A percentile compares a stretch with the other conserved stretches of the same genome.
phyloP scores from a whole-genome alignment of 805 yeast genomes.

The Metschnikowia lunata region DNA sequence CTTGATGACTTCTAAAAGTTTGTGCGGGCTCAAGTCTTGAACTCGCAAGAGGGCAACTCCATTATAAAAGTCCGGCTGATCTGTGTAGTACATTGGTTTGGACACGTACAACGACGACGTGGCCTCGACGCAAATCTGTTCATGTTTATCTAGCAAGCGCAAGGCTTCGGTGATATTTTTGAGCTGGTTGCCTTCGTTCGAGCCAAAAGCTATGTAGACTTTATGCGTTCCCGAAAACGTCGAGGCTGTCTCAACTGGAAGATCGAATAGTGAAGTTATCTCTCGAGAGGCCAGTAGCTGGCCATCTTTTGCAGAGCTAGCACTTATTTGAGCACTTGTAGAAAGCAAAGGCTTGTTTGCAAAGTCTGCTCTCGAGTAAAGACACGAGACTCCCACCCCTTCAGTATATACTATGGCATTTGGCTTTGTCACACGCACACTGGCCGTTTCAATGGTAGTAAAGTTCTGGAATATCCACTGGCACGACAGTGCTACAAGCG shows the following conservation, averaged over 20 bases:
- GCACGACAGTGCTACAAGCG: slow-evolving; percentile 71
- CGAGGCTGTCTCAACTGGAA: slow-evolving; percentile 23
- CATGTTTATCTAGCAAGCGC: slow-evolving; percentile 35
- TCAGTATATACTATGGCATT: slow-evolving; percentile 83
- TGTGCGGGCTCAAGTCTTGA: slow-evolving; percentile 51
- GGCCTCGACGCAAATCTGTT: slow-evolving; percentile 43
- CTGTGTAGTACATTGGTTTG: slow-evolving; percentile 84
- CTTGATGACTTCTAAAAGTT: slow-evolving; percentile 58
- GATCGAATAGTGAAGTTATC: slow-evolving; percentile 21
- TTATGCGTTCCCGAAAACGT: slow-evolving; percentile 32
- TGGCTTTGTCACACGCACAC: slow-evolving; percentile 74
- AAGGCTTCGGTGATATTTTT: slow-evolving; percentile 57
- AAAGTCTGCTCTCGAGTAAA: slow-evolving; percentile 44
- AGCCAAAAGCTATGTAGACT: slow-evolving; percentile 83
- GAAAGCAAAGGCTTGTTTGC: slow-evolving; percentile 4
- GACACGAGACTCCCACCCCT: slow-evolving; percentile 84
- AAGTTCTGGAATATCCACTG: slow-evolving; percentile 45
- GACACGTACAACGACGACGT: slow-evolving; percentile 82
- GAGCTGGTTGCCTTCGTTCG: slow-evolving; percentile 74
- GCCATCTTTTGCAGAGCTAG: neutral
- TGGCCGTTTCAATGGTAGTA: slow-evolving; percentile 31
- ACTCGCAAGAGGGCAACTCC: slow-evolving; percentile 76
- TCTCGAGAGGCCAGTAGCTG: neutral
- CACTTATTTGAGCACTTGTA: too few relatives aligned
- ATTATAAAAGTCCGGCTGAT: slow-evolving; percentile 79